phyloP scores from a whole-genome alignment of 345 rosid species.

The Mangifera indica region DNA sequence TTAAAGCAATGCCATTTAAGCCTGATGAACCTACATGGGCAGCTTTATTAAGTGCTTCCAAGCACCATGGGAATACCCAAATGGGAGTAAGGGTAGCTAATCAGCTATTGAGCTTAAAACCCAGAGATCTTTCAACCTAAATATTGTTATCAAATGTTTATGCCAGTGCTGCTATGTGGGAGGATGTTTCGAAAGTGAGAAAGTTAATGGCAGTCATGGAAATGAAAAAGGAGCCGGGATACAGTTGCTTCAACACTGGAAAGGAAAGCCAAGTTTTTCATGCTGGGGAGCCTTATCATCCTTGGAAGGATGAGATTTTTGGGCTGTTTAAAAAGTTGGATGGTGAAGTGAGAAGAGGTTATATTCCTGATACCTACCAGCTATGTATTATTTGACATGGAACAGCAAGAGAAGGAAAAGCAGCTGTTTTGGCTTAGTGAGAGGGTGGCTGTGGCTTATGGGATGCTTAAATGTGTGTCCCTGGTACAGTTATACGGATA shows the following conservation, averaged over 20 bases:
- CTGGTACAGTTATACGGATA: constrained; percentile 49
- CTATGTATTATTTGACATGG: constrained; percentile 58
- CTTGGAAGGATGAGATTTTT: constrained; percentile 49
- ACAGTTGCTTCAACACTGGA: constrained; percentile 49
- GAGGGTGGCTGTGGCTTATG: constrained; percentile 69
- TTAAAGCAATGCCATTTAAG: constrained; percentile 57
- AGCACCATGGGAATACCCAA: constrained; percentile 47
- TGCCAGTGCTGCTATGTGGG: constrained; percentile 59
- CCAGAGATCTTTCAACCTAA: constrained; percentile 60
- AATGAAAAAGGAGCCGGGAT: constrained; percentile 63
- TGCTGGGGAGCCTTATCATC: constrained; percentile 65
- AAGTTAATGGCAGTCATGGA: constrained; percentile 52
- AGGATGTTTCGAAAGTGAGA: constrained; percentile 51
- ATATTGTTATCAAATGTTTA: constrained; percentile 66
- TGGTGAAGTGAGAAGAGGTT: constrained; percentile 60
- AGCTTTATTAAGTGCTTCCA: constrained; percentile 74
- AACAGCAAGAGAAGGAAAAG: constrained; percentile 64
- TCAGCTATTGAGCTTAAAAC: constrained; percentile 49
- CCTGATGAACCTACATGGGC: constrained; percentile 90
- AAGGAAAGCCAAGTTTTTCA: constrained; percentile 58
- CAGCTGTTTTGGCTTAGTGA: constrained; percentile 80
- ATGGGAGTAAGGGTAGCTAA: constrained; percentile 56
- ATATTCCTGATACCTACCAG: constrained; percentile 73
- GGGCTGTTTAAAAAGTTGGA: constrained; percentile 50
- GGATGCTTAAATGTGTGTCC: constrained; percentile 58